phyloP scores from a whole-genome alignment of 108 stramenopile genomes.

The Pseudonitzschia multistriata region DNA sequence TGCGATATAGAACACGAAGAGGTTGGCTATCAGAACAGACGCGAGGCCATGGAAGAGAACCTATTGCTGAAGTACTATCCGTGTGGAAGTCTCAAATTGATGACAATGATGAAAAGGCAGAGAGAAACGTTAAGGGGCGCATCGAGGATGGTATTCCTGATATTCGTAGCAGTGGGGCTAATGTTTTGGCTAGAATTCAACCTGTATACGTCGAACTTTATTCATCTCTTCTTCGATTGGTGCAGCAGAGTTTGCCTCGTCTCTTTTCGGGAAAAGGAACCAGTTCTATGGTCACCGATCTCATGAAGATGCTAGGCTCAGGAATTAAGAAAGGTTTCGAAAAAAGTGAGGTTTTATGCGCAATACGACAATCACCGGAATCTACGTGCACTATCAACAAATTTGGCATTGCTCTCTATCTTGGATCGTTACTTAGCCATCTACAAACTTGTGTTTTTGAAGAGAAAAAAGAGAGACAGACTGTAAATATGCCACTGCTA shows the following conservation, averaged over 20 bases:
- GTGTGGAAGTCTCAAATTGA: slow-evolving; percentile 40
- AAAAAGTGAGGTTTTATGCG: background rate
- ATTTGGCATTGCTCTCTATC: slow-evolving; percentile 54
- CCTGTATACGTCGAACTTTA: slow-evolving; percentile 56
- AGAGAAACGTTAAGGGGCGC: slow-evolving; percentile 33
- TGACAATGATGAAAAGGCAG: background rate
- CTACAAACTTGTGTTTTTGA: slow-evolving; percentile 67
- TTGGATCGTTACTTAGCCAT: slow-evolving; percentile 59
- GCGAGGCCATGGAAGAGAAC: slow-evolving; percentile 87
- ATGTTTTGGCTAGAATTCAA: slow-evolving; percentile 71
- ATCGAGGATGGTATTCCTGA: slow-evolving; percentile 71
- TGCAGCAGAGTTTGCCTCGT: slow-evolving; percentile 51
- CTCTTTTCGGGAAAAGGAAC: slow-evolving; percentile 39
- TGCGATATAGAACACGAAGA: slow-evolving; percentile 79
- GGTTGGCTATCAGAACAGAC: slow-evolving; percentile 95
- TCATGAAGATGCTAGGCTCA: slow-evolving; percentile 38
- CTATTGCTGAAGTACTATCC: slow-evolving; percentile 88
- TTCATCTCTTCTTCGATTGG: slow-evolving; percentile 49
- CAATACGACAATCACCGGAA: background rate
- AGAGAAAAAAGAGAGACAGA: slow-evolving; percentile 68
- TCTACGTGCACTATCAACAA: background rate
- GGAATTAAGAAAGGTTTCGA: slow-evolving; percentile 50
- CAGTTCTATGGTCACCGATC: slow-evolving; percentile 47
- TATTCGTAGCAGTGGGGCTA: slow-evolving; percentile 58
- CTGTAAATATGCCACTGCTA: slow-evolving; percentile 68